phyloP scores from a whole-genome alignment of 768 basidiomycete species.

The Lactarius vividus region DNA sequence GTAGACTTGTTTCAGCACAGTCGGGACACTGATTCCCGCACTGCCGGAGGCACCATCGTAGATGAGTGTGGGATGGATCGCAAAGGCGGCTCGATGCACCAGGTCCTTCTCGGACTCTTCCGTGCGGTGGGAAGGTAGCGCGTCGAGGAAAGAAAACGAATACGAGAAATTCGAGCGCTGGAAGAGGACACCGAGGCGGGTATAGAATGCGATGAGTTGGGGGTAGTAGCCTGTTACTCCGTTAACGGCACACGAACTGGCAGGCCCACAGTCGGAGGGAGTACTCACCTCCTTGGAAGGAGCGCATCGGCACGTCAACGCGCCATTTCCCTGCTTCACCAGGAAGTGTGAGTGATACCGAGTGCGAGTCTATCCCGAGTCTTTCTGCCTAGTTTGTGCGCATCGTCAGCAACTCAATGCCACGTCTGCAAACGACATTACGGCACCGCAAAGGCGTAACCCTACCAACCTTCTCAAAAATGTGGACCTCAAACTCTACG shows the following conservation, averaged over 20 bases:
- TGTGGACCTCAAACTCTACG: conserved; percentile 60
- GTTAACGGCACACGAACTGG: background rate
- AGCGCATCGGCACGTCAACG: conserved; percentile 79
- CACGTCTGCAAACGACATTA: background rate
- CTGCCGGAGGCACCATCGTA: conserved; percentile 64
- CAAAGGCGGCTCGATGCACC: conserved; percentile 27
- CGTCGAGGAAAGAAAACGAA: conserved; percentile 57
- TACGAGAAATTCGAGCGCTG: conserved; percentile 60
- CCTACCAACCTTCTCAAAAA: conserved; percentile 69
- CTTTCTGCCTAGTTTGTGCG: conserved; percentile 41
- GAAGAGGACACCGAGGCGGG: conserved; percentile 56
- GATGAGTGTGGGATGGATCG: conserved; percentile 45
- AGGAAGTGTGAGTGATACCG: conserved; percentile 45
- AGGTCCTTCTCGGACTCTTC: conserved; percentile 4
- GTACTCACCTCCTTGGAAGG: conserved; percentile 69
- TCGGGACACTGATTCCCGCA: conserved; percentile 52
- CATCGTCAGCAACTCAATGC: background rate
- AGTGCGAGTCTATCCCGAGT: conserved; percentile 70
- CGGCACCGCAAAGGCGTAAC: background rate
- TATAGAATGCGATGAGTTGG: conserved; percentile 65
- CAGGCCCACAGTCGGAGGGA: background rate
- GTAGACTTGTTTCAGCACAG: conserved; percentile 26
- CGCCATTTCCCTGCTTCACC: conserved; percentile 44
- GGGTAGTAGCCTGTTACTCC: conserved; percentile 63
- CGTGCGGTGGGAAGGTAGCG: conserved; percentile 29